Conservation (phyloP, 441 rosid species). For the Erodium trifolium region DNA sequence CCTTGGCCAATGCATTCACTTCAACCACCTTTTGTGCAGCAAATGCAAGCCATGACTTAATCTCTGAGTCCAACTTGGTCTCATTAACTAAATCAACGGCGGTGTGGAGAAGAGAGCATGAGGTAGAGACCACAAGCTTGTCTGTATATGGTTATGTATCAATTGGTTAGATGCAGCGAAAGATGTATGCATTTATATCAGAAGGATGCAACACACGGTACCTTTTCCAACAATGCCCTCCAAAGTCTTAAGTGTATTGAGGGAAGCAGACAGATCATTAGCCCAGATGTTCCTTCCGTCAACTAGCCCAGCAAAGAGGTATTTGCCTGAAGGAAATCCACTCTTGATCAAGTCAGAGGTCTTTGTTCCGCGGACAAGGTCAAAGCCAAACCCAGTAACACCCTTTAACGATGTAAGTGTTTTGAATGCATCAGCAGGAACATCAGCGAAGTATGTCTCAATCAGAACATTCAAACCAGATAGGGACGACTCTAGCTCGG, state of each 20-base stretch:
- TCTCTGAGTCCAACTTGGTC: slow-evolving; percentile 71
- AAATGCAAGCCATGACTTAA: slow-evolving; percentile 94
- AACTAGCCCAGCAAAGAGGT: slow-evolving; percentile 90
- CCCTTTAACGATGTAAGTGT: slow-evolving; percentile 83
- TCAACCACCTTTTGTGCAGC: slow-evolving; percentile 85
- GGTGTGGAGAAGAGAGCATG: slow-evolving; percentile 93
- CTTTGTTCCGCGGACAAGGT: slow-evolving; percentile 81
- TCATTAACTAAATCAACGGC: slow-evolving; percentile 88
- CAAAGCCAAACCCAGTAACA: slow-evolving; percentile 76
- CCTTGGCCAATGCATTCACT: slow-evolving; percentile 32
- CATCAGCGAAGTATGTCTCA: slow-evolving; percentile 93
- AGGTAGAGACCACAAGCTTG: slow-evolving; percentile 88
- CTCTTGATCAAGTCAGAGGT: slow-evolving; percentile 71
- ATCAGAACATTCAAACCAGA: slow-evolving; percentile 77
- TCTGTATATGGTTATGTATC: slow-evolving; percentile 31
- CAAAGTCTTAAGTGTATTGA: slow-evolving; percentile 44
- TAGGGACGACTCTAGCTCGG: slow-evolving; percentile 64
- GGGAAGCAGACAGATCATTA: slow-evolving; percentile 78
- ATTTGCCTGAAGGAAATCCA: slow-evolving; percentile 69
- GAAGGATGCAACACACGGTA: slow-evolving; percentile 13
- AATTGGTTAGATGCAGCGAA: neutral
- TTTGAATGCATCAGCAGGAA: slow-evolving; percentile 72
- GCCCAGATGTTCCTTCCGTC: slow-evolving; percentile 99
- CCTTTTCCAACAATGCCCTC: slow-evolving; percentile 87
- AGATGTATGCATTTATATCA: slow-evolving; percentile 8